Conservation (phyloP, 2,329 filamentous ascomycete species). For the Alternaria longipes region DNA sequence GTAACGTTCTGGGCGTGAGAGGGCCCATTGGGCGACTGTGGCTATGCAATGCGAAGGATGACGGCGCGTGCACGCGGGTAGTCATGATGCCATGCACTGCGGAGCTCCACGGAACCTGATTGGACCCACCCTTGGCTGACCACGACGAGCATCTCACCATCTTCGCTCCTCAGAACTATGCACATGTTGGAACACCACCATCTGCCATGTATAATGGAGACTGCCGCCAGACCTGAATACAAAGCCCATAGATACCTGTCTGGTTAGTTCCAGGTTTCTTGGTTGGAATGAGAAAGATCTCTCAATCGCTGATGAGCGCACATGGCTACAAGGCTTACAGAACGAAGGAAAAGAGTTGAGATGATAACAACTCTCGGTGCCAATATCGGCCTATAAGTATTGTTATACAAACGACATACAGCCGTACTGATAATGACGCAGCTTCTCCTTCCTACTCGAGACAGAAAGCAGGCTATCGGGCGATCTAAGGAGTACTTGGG, state of each 20-base stretch:
- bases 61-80: neutral
- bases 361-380: neutral
- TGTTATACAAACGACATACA: neutral
- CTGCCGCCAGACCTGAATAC: too few relatives aligned
- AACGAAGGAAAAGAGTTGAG: neutral
- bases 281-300: too few relatives aligned
- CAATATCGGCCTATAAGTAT: neutral
- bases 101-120: neutral
- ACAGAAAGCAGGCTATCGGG: too few relatives aligned
- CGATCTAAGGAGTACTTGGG: too few relatives aligned
- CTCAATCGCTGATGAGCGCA: neutral
- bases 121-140: slow-evolving; percentile 1
- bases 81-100: neutral
- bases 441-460: neutral
- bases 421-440: neutral
- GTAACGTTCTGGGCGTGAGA: slow-evolving; percentile 10
- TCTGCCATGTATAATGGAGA: too few relatives aligned
- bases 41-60: slow-evolving; percentile 10
- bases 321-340: neutral
- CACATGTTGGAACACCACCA: neutral
- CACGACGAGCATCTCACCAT: neutral
- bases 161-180: neutral
- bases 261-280: too few relatives aligned
- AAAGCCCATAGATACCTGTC: too few relatives aligned
- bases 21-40: slow-evolving; percentile 7